Conservation (phyloP, 1,284 basidiomycete genomes). For the Apiotrichum domesticum region DNA sequence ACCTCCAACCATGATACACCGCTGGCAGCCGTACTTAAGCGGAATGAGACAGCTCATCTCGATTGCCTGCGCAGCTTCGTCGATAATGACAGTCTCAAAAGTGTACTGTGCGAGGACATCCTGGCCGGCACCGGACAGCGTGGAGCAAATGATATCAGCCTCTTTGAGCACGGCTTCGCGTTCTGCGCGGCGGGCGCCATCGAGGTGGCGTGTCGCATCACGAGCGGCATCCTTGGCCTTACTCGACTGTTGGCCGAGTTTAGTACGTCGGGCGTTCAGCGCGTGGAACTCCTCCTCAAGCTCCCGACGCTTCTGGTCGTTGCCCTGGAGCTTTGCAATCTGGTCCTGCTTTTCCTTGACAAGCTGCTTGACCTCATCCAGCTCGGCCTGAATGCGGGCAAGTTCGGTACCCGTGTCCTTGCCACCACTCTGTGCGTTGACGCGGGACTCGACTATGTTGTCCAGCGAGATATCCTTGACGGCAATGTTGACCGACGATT, state of each 20-base stretch:
- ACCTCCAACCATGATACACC: conserved; percentile 93
- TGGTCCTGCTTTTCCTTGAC: conserved; percentile 63
- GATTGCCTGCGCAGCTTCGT: conserved; percentile 96
- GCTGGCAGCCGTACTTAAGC: conserved; percentile 75
- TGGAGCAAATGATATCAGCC: conserved; percentile 91
- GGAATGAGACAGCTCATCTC: conserved; percentile 97
- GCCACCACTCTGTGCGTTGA: conserved; percentile 53
- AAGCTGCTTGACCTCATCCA: conserved; percentile 60
- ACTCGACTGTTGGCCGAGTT: conserved; percentile 65
- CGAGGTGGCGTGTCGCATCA: conserved; percentile 62
- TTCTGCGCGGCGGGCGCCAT: conserved; percentile 67
- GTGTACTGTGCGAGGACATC: conserved; percentile 76
- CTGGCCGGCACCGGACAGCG: conserved; percentile 87
- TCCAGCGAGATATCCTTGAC: conserved; percentile 87
- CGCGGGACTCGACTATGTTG: conserved; percentile 69
- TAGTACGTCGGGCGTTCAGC: conserved; percentile 61
- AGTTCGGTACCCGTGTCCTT: conserved; percentile 53
- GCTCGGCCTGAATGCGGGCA: conserved; percentile 58
- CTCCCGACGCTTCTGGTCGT: conserved; percentile 19
- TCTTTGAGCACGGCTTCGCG: conserved; percentile 72
- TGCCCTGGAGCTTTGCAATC: conserved; percentile 27
- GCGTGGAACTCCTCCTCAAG: conserved; percentile 64
- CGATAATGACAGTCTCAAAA: conserved; percentile 95
- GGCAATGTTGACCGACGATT: conserved; percentile 69
- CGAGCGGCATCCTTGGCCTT: conserved; percentile 73